phyloP scores from a whole-genome alignment of 2,329 filamentous ascomycete genomes.

The Bimuria novae-zelandiae region DNA sequence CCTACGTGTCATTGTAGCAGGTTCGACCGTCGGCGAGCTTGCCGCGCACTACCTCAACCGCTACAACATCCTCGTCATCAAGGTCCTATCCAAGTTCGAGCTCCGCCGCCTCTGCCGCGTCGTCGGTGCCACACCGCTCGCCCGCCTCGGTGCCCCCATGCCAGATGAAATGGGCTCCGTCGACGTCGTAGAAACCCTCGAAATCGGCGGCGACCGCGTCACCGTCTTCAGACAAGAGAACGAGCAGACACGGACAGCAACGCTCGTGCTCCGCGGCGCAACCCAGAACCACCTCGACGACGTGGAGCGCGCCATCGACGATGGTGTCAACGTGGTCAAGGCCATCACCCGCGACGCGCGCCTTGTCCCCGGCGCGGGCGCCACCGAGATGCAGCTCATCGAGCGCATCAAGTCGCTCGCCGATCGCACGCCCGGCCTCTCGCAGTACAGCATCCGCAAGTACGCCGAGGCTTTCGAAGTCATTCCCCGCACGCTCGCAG shows the following conservation, averaged over 20 bases:
- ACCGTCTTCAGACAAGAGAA: conserved; percentile 98
- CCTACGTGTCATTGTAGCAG: conserved; percentile 87
- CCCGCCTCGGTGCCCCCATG: conserved; percentile 94
- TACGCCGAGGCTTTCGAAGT: conserved; percentile 98
- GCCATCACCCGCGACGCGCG: conserved; percentile 93
- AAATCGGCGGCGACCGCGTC: conserved; percentile 97
- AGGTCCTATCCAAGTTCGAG: conserved; percentile 97
- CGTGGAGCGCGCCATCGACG: conserved; percentile 93
- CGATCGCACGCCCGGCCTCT: conserved; percentile 88
- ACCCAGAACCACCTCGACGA: conserved; percentile 99
- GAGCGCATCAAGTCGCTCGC: conserved; percentile 89
- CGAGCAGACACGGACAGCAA: conserved; percentile 89
- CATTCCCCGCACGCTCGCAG: conserved; percentile 88
- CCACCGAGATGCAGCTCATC: conserved; percentile 90
- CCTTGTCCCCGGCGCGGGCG: conserved; percentile 90
- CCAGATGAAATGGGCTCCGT: conserved; percentile 98
- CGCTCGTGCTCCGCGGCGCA: conserved; percentile 89
- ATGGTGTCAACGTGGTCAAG: conserved; percentile 98
- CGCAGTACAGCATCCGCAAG: conserved; percentile 97
- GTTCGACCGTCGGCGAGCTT: conserved; percentile 91
- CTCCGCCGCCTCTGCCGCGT: conserved; percentile 93
- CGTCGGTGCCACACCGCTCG: conserved; percentile 94
- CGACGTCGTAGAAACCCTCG: conserved; percentile 93
- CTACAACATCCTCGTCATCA: conserved; percentile 93
- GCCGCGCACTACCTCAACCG: conserved; percentile 98